These are phyloP conservation scores for Lentinus polychrous DNA, from an alignment of 1,284 basidiomycete species.

Conservation along the genomic window DNA sequence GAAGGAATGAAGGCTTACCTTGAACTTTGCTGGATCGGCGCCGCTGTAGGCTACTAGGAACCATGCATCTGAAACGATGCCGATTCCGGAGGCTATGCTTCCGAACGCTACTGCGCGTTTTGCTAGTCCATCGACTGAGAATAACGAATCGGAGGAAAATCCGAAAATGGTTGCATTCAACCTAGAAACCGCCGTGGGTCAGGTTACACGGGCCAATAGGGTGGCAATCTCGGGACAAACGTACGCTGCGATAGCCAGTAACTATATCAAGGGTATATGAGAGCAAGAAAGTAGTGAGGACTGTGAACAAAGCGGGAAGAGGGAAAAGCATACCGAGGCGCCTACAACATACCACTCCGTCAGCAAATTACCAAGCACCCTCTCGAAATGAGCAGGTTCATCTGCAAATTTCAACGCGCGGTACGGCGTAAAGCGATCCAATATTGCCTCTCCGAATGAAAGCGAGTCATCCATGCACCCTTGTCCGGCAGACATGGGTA, in stretches of 20 bases:
- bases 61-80: slow-evolving; percentile 54
- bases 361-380: slow-evolving; percentile 26
- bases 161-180: slow-evolving; percentile 45
- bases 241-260: slow-evolving; percentile 23
- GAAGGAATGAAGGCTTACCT: slow-evolving; percentile 29
- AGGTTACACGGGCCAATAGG: neutral
- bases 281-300: too few relatives aligned
- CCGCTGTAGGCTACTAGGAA: slow-evolving; percentile 51
- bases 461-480: slow-evolving; percentile 23
- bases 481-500: slow-evolving; percentile 35
- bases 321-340: slow-evolving; percentile 20
- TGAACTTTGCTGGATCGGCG: slow-evolving; percentile 41
- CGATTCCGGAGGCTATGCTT: slow-evolving; percentile 52
- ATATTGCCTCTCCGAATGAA: slow-evolving; percentile 31
- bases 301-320: neutral
- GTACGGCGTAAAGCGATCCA: slow-evolving; percentile 50
- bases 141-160: slow-evolving; percentile 44
- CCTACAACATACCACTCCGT: slow-evolving; percentile 30
- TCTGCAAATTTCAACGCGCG: slow-evolving; percentile 41
- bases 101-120: slow-evolving; percentile 45
- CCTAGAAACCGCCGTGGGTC: slow-evolving; percentile 9
- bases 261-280: slow-evolving; percentile 9
- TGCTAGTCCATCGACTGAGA: slow-evolving; percentile 38
- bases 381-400: slow-evolving; percentile 42
- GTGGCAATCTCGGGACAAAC: slow-evolving; percentile 2